Evolutionary conservation across 495 filamentous ascomycete species (phyloP), one percentile per base, ranked within the genome.

Genomic region (Neurospora intermedia): DNA sequence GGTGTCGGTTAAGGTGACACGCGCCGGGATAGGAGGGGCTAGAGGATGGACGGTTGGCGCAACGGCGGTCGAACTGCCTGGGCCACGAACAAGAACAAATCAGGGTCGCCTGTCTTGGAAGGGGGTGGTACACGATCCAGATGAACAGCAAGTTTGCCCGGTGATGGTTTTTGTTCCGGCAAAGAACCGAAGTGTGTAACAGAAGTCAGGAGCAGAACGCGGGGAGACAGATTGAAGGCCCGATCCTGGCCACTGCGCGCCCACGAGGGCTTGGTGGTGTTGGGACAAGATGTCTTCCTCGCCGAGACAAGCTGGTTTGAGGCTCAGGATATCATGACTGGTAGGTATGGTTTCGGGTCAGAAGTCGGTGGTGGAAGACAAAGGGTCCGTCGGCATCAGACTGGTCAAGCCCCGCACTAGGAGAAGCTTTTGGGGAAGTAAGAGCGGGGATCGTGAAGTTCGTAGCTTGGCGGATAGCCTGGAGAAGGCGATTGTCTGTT

Each of bases 281-380:
- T 70, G 42, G 75, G 72, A 73, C 73, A 74, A 54, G 72, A 72
- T 72, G 72, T 75, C 77, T 54, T 76, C 74, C 78, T 79, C 78
- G 40, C 76, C 77, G 72, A 74, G 75, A 77, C 77, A 73, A 77
- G 72, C 77, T 77, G 72, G 75, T 35, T 70, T 38, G 74, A 73
- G 71, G 70, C 75, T 81, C 78, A 82, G 39, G 78, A 76, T 78
- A 77, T 81, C 80, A 82, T 82, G 80, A 69, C 79, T 69, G 78
- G 74, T 73, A 73, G 42, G 48, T 43, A 39, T 46, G 72, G 40
- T 59, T 70, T 70, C 42, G 71, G 54, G 71, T 45, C 59, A 71
- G 45, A 42, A 39, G 66, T 70, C 74, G 69, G 69, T n/a, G 70
- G 42, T 69, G 43, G 39, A 59, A 69, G 66, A 71, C 69, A 46